Percentiles rank a stretch among this genome's conserved stretches.
phyloP scores from a whole-genome alignment of 1,284 basidiomycete species.

The Termitomyces sp. region DNA sequence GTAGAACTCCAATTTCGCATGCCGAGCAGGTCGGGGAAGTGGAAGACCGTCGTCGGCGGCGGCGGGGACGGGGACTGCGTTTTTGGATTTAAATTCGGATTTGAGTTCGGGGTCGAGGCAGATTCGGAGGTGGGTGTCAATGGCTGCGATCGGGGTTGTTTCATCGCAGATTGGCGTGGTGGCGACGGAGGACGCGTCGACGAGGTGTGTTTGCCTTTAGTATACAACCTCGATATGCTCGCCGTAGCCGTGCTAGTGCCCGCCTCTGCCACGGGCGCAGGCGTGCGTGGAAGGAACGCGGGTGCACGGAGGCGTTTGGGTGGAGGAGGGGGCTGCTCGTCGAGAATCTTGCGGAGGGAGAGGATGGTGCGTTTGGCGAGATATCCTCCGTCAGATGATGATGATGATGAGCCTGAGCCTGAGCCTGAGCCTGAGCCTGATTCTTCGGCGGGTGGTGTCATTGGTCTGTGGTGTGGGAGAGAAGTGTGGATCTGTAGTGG shows the following conservation, averaged over 20 bases:
- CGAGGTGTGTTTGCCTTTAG: conserved; percentile 56
- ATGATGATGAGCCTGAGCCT: conserved; percentile 25
- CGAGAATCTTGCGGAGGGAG: conserved; percentile 64
- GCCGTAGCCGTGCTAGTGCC: conserved; percentile 69
- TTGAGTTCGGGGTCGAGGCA: conserved; percentile 9
- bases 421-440: conserved; percentile 36
- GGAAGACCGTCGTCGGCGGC: neutral
- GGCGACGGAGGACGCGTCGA: conserved; percentile 51
- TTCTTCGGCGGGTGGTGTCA: conserved; percentile 57
- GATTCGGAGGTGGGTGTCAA: conserved; percentile 5
- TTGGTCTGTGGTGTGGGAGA: conserved; percentile 28
- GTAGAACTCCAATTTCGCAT: neutral
- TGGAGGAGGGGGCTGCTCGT: conserved; percentile 40
- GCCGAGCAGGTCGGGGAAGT: neutral
- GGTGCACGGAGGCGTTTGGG: conserved; percentile 22
- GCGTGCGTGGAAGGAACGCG: conserved; percentile 36
- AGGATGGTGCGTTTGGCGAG: conserved; percentile 52
- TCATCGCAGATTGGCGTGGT: conserved; percentile 51
- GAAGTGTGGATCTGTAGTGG: conserved; percentile 27
- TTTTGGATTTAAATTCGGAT: too few relatives aligned
- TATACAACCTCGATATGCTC: conserved; percentile 68
- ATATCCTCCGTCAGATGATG: conserved; percentile 35
- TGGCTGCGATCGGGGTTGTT: conserved; percentile 22
- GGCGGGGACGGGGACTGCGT: too few relatives aligned
- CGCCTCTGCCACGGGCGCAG: conserved; percentile 44